These are phyloP conservation scores for Trypanosoma congolense DNA, from an alignment of 208 protist genomes.

Conservation along the genomic window DNA sequence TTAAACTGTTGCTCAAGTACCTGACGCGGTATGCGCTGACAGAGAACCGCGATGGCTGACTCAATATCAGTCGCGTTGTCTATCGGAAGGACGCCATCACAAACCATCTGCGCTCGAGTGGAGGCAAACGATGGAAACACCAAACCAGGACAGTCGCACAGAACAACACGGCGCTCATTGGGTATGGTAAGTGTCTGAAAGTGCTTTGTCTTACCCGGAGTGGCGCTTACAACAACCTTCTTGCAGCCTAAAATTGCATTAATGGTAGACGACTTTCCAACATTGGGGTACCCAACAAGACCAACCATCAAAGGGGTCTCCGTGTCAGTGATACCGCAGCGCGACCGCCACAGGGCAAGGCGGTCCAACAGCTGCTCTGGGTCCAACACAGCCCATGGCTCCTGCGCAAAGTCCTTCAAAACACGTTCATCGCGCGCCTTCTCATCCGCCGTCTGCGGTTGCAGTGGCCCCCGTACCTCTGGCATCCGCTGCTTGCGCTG, in stretches of 20 bases:
- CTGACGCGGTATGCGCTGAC: conserved; percentile 46
- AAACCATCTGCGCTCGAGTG: conserved; percentile 94
- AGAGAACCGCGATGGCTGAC: conserved; percentile 53
- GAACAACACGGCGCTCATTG: conserved; percentile 83
- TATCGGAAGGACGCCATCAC: conserved; percentile 95
- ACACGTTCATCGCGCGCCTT: conserved; percentile 47
- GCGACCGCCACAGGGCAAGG: conserved; percentile 48
- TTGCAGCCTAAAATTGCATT: conserved; percentile 95
- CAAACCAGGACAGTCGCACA: conserved; percentile 98
- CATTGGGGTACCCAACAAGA: conserved; percentile 98
- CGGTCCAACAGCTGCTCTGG: conserved; percentile 78
- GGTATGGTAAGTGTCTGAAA: conserved; percentile 95
- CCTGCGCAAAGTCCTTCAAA: conserved; percentile 12
- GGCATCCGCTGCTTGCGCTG: conserved; percentile 35
- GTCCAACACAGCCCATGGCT: conserved; percentile 60
- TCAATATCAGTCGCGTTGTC: conserved; percentile 74
- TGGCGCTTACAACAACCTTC: conserved; percentile 93
- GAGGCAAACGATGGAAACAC: conserved; percentile 93
- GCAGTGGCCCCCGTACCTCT: conserved; percentile 1
- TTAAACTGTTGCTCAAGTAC: conserved; percentile 65
- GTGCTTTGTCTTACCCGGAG: conserved; percentile 99
- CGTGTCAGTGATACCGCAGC: conserved; percentile 28
- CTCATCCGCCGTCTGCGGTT: conserved; percentile 64
- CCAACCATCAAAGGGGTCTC: conserved; percentile 84
- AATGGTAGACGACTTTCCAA: conserved; percentile 98